These are phyloP conservation scores for Chamaecrista fasciculata DNA, from an alignment of 306 rosid genomes.

Conservation along the genomic window DNA sequence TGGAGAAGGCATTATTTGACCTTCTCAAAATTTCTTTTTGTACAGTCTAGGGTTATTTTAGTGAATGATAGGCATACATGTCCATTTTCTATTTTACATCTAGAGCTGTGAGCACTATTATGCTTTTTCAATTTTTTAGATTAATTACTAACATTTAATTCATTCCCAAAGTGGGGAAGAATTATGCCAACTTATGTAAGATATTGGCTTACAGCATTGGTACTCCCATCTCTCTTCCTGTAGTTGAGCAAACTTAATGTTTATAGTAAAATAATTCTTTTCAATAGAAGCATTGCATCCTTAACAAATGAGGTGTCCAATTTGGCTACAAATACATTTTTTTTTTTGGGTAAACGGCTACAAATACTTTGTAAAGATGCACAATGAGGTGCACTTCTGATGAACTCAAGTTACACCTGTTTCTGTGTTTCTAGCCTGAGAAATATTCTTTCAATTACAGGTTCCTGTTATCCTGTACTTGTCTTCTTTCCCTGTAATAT, in stretches of 20 bases:
- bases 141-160: constrained; percentile 37
- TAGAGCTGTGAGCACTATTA: constrained; percentile 31
- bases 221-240: neutral
- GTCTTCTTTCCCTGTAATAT: constrained; percentile 22
- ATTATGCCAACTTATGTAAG: constrained; percentile 27
- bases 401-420: constrained; percentile 11
- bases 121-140: constrained; percentile 34
- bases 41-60: constrained; percentile 74
- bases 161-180: constrained; percentile 37
- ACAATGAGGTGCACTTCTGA: constrained; percentile 17
- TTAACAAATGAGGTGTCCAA: constrained; percentile 13
- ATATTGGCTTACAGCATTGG: constrained; percentile 15
- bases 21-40: constrained; percentile 47
- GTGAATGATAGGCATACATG: constrained; percentile 58
- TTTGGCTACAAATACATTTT: constrained; percentile 7
- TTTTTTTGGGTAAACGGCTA: no score
- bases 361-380: constrained; percentile 16
- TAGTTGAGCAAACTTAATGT: constrained; percentile 10
- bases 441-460: constrained; percentile 31
- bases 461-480: constrained; percentile 35
- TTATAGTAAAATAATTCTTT: neutral
- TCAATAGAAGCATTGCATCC: constrained; percentile 15
- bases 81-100: constrained; percentile 42
- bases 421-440: constrained; percentile 48
- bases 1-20: constrained; percentile 47